Evolutionary conservation across 768 basidiomycete species (phyloP).

Genomic region (Collybiopsis luxurians): DNA sequence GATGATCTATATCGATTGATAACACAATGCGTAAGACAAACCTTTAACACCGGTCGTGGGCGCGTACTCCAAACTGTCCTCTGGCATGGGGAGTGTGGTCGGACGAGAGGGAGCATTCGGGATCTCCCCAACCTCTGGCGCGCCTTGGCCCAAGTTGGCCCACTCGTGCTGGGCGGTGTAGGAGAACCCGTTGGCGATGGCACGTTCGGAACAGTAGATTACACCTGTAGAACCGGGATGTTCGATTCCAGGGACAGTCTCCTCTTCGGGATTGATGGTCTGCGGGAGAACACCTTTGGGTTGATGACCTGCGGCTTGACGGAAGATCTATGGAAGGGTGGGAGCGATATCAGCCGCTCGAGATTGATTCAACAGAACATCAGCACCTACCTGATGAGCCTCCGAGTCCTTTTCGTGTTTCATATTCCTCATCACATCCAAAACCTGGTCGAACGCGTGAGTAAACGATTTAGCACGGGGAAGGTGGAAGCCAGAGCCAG

Average conservation of each 20-base stretch:
- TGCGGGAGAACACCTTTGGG: constrained; percentile 62
- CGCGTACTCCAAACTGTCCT: constrained; percentile 84
- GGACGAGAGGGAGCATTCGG: constrained; percentile 72
- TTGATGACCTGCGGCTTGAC: constrained; percentile 67
- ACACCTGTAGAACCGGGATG: constrained; percentile 67
- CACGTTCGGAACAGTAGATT: constrained; percentile 31
- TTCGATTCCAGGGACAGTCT: constrained; percentile 85
- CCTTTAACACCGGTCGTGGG: constrained; percentile 91
- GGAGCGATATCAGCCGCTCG: neutral
- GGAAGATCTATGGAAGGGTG: constrained; percentile 57
- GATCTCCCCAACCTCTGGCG: constrained; percentile 84
- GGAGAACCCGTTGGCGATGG: constrained; percentile 93
- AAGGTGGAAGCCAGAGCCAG: constrained; percentile 25
- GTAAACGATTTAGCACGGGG: constrained; percentile 42
- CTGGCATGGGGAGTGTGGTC: constrained; percentile 57
- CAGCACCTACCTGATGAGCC: constrained; percentile 66
- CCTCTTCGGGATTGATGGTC: constrained; percentile 78
- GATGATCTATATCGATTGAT: neutral
- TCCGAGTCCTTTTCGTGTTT: constrained; percentile 83
- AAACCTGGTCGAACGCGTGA: constrained; percentile 57
- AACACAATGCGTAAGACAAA: constrained; percentile 19
- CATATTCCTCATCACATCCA: constrained; percentile 63
- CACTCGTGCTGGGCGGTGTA: constrained; percentile 77
- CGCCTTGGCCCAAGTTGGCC: constrained; percentile 87
- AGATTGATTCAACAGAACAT: neutral